Conservation (phyloP, 352 stramenopile genomes). For the Globisporangium cederbergense region DNA sequence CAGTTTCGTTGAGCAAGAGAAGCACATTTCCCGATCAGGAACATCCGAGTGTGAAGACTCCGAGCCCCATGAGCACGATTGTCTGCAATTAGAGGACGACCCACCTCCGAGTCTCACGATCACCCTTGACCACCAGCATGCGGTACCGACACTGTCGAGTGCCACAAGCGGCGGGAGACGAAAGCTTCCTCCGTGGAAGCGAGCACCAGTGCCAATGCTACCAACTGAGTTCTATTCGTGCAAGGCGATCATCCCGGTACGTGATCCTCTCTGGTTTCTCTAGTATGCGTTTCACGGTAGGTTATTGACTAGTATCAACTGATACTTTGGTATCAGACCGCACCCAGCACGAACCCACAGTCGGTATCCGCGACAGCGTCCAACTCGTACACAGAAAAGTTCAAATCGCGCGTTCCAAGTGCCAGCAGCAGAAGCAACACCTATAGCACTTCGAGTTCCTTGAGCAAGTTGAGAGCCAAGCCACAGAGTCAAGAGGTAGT, state of each 20-base stretch:
- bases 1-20: neutral
- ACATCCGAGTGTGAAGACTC: neutral
- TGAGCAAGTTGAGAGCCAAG: neutral
- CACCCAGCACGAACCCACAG: neutral
- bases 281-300: neutral
- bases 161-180: constrained; percentile 13
- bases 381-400: constrained; percentile 34
- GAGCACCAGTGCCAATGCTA: constrained; percentile 50
- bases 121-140: neutral
- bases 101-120: neutral
- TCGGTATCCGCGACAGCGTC: neutral
- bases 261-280: neutral
- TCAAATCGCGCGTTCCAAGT: constrained; percentile 20
- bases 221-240: constrained; percentile 45
- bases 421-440: neutral
- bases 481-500: constrained; percentile 3
- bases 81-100: neutral
- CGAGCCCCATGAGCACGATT: constrained; percentile 3
- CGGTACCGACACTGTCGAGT: neutral
- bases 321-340: neutral
- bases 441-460: neutral
- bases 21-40: neutral
- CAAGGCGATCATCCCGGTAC: constrained; percentile 48
- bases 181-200: constrained; percentile 54
- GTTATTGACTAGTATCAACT: neutral